Evolutionary conservation across 2,329 filamentous ascomycete species (phyloP).

Genomic region (Fusarium decemcellulare): DNA sequence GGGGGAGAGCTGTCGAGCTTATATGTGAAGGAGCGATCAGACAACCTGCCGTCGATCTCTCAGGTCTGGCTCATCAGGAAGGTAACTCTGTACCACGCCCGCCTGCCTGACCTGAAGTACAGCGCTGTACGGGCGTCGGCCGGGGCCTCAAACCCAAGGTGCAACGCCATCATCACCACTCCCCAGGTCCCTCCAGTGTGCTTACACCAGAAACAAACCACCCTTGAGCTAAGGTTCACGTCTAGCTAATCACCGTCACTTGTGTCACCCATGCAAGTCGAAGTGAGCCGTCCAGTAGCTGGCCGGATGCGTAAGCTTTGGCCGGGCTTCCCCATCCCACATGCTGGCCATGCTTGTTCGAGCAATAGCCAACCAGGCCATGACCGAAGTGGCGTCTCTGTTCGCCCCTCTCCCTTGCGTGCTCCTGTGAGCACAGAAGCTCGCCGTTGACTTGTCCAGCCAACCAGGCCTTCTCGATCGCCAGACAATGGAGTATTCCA

Average conservation of each 20-base stretch:
- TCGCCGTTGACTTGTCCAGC: not conserved
- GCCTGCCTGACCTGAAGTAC: slow-evolving; percentile 23
- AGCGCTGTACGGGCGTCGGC: not conserved
- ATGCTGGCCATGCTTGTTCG: slow-evolving; percentile 32
- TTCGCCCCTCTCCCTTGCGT: slow-evolving; percentile 13
- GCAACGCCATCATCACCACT: slow-evolving; percentile 37
- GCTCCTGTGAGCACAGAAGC: not conserved
- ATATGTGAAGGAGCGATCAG: slow-evolving; percentile 14
- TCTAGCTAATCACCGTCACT: not conserved
- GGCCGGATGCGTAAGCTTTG: slow-evolving; percentile 30
- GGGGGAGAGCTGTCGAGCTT: slow-evolving; percentile 30
- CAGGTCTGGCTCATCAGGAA: not conserved
- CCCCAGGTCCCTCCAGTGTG: not conserved
- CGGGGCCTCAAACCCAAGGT: slow-evolving; percentile 32
- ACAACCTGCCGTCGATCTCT: slow-evolving; percentile 27
- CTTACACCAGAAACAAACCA: not conserved
- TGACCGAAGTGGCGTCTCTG: slow-evolving; percentile 39
- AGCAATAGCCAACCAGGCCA: slow-evolving; percentile 33
- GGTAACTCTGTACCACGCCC: slow-evolving; percentile 25
- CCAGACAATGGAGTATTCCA: slow-evolving; percentile 7
- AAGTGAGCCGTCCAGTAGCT: slow-evolving; percentile 25
- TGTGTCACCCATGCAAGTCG: slow-evolving; percentile 8
- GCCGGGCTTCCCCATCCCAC: slow-evolving; percentile 25
- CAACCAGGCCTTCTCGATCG: slow-evolving; percentile 38
- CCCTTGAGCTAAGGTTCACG: not conserved